Evolutionary conservation across 768 basidiomycete species (phyloP).

Genomic region (Exidia glandulosa): DNA sequence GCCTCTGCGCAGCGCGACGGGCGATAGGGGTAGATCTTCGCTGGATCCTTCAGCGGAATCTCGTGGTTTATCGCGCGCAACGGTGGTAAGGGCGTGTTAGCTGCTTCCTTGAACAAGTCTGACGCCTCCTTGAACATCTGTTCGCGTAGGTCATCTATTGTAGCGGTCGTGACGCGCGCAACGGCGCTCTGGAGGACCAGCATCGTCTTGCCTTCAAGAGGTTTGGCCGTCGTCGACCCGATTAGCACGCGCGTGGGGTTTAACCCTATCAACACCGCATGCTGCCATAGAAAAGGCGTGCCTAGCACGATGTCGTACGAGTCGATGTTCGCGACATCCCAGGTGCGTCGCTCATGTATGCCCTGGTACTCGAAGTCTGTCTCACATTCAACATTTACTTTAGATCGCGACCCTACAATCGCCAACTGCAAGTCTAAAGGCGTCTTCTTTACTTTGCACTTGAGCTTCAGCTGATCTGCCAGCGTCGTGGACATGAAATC

Average conservation of each 20-base stretch:
- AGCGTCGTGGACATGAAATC: slow-evolving; percentile 9
- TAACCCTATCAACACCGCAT: slow-evolving; percentile 18
- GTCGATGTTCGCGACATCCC: slow-evolving; percentile 27
- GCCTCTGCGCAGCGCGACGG: slow-evolving; percentile 5
- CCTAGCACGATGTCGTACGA: slow-evolving; percentile 26
- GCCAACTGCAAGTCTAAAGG: slow-evolving; percentile 6
- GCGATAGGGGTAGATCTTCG: not conserved
- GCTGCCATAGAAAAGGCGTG: slow-evolving; percentile 24
- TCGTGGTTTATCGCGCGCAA: slow-evolving; percentile 6
- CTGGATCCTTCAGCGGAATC: slow-evolving; percentile 8
- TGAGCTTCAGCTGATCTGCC: slow-evolving; percentile 5
- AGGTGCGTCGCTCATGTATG: not conserved
- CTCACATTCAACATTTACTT: not conserved
- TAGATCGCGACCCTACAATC: slow-evolving; percentile 2
- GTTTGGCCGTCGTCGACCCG: not conserved
- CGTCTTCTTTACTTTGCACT: not conserved
- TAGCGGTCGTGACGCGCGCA: not conserved
- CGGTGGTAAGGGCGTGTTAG: slow-evolving; percentile 3
- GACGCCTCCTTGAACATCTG: slow-evolving; percentile 2
- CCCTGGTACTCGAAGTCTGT: slow-evolving; percentile 3
- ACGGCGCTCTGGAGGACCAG: not conserved
- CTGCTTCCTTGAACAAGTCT: slow-evolving; percentile 4
- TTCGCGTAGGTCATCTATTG: slow-evolving; percentile 2
- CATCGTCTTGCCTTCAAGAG: not conserved
- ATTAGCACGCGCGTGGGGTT: not conserved